These are phyloP conservation scores for Alternaria metachromatica DNA, from an alignment of 2,329 filamentous ascomycete genomes.

Conservation along the genomic window DNA sequence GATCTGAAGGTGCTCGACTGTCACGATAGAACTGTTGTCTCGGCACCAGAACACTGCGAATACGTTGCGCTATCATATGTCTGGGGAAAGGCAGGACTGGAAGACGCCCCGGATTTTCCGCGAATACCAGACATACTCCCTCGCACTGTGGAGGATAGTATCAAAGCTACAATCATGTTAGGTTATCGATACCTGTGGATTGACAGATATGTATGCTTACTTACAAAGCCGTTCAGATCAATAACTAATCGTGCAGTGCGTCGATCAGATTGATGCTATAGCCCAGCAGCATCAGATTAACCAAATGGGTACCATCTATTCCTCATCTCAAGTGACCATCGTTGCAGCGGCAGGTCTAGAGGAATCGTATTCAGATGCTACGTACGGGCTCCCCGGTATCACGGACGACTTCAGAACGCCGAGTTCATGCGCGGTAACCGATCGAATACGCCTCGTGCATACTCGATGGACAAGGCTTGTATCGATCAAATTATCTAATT, in stretches of 20 bases:
- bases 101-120: no score
- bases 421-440: no score
- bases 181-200: not conserved
- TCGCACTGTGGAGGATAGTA: not conserved
- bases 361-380: not conserved
- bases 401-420: not conserved
- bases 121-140: not conserved
- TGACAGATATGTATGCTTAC: not conserved
- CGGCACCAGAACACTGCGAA: not conserved
- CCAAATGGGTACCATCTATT: not conserved
- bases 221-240: rapidly evolving
- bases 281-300: not conserved
- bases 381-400: not conserved
- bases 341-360: not conserved
- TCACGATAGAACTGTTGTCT: not conserved
- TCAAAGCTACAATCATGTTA: rapidly evolving
- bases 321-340: not conserved
- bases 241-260: not conserved
- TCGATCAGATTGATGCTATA: not conserved
- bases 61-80: not conserved
- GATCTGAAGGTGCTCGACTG: not conserved
- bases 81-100: not conserved
- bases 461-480: no score
- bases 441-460: no score
- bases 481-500: no score